Conservation (phyloP, 768 basidiomycete species). For the Xerocomus brunneocitrinus region DNA sequence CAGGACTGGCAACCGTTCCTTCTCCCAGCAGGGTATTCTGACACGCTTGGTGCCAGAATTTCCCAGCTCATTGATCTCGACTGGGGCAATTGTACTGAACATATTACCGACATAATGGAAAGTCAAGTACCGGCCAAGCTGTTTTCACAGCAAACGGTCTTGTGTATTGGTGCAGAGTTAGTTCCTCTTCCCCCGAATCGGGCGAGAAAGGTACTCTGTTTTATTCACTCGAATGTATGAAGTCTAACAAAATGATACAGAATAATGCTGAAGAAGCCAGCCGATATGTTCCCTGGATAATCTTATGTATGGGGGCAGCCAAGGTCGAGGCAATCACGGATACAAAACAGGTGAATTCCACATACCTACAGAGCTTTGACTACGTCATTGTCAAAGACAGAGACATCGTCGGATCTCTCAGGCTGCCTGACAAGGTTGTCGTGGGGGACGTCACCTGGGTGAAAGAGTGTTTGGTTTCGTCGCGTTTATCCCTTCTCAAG, state of each 20-base stretch:
- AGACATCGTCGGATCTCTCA: constrained; percentile 23
- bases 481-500: constrained; percentile 40
- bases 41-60: constrained; percentile 36
- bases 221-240: too few relatives aligned
- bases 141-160: constrained; percentile 49
- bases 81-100: constrained; percentile 48
- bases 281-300: constrained; percentile 56
- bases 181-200: constrained; percentile 38
- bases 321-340: constrained; percentile 62
- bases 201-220: constrained; percentile 18
- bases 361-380: constrained; percentile 41
- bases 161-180: constrained; percentile 58
- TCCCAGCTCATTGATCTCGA: constrained; percentile 47
- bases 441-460: constrained; percentile 65
- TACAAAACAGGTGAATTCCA: constrained; percentile 27
- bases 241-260: constrained; percentile 14
- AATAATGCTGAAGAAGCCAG: constrained; percentile 32
- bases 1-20: constrained; percentile 63
- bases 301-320: constrained; percentile 73
- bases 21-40: constrained; percentile 46
- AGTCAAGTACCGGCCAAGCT: constrained; percentile 55
- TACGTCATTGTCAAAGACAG: constrained; percentile 59
- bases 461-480: constrained; percentile 71
- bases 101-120: constrained; percentile 55
- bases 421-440: constrained; percentile 26